phyloP scores from a whole-genome alignment of 257 asterid species.

The Capsicum baccatum region DNA sequence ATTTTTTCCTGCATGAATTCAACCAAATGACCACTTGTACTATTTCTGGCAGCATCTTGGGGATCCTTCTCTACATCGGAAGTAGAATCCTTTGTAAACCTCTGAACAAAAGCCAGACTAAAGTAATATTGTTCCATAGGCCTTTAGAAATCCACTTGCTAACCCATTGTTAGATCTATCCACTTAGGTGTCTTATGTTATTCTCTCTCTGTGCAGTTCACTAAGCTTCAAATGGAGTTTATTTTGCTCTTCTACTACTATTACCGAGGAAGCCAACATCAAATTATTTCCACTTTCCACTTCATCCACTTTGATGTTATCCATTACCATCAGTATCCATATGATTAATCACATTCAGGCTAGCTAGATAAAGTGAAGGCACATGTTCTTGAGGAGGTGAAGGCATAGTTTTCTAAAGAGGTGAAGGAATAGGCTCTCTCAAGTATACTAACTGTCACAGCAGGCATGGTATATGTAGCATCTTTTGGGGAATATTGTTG shows the following conservation, averaged over 20 bases:
- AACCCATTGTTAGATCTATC: slow-evolving; percentile 38
- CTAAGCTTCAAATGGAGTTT: slow-evolving; percentile 62
- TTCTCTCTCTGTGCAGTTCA: slow-evolving; percentile 55
- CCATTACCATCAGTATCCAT: slow-evolving; percentile 24
- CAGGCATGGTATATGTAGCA: slow-evolving; percentile 24
- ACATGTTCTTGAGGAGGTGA: too few species aligned
- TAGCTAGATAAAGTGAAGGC: background rate
- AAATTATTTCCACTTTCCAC: slow-evolving; percentile 49
- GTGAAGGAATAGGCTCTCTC: slow-evolving; percentile 29
- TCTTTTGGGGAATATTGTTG: slow-evolving; percentile 26
- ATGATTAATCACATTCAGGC: background rate
- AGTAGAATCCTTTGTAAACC: too few species aligned
- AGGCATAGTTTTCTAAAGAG: background rate
- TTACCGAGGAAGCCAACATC: slow-evolving; percentile 38
- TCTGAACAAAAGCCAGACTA: too few species aligned
- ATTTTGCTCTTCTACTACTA: slow-evolving; percentile 46
- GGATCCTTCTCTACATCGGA: too few species aligned
- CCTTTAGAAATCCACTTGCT: too few species aligned
- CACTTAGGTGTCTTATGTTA: slow-evolving; percentile 34
- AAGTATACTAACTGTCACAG: slow-evolving; percentile 27
- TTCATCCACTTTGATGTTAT: slow-evolving; percentile 34
- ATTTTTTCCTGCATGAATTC: too few species aligned
- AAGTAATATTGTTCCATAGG: too few species aligned
- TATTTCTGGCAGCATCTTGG: too few species aligned
- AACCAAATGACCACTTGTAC: too few species aligned